Percentiles rank a stretch among this genome's conserved stretches.
These are phyloP conservation scores for Amauroascus verrucosus DNA, from an alignment of 2,329 filamentous ascomycete genomes.

Conservation along the genomic window DNA sequence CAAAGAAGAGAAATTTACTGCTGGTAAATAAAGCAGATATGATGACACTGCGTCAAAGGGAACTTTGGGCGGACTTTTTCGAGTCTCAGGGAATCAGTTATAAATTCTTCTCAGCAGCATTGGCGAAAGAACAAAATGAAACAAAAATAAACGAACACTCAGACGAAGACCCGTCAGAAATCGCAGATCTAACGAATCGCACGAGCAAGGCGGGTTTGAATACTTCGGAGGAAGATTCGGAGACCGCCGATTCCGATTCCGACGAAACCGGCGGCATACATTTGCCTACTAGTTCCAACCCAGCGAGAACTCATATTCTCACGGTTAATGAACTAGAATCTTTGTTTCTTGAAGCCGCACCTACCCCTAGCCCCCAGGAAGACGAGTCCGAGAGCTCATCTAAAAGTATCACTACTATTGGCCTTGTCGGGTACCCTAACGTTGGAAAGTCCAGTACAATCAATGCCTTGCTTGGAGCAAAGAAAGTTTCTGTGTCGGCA, in stretches of 20 bases:
- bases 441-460: constrained; percentile 99
- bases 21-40: constrained; percentile 99
- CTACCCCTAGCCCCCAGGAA: constrained; percentile 37
- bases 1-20: constrained; percentile 78
- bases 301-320: constrained; percentile 58
- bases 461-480: constrained; percentile 94
- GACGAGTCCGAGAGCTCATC: constrained; percentile 37
- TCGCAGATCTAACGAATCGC: constrained; percentile 14
- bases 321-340: constrained; percentile 87
- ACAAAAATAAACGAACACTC: constrained; percentile 45
- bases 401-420: constrained; percentile 59
- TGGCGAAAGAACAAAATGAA: constrained; percentile 85
- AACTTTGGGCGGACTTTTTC: constrained; percentile 78
- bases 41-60: constrained; percentile 81
- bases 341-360: constrained; percentile 70
- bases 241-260: constrained; percentile 21
- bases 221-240: constrained; percentile 22
- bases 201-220: neutral
- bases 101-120: constrained; percentile 87
- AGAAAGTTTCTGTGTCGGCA: constrained; percentile 95
- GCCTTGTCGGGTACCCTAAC: constrained; percentile 94
- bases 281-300: constrained; percentile 20
- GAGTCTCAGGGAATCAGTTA: constrained; percentile 71
- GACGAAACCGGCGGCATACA: constrained; percentile 22
- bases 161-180: constrained; percentile 27